Evolutionary conservation across 2,329 filamentous ascomycete genomes (phyloP).

Genomic region (Trichoderma brevicompactum): DNA sequence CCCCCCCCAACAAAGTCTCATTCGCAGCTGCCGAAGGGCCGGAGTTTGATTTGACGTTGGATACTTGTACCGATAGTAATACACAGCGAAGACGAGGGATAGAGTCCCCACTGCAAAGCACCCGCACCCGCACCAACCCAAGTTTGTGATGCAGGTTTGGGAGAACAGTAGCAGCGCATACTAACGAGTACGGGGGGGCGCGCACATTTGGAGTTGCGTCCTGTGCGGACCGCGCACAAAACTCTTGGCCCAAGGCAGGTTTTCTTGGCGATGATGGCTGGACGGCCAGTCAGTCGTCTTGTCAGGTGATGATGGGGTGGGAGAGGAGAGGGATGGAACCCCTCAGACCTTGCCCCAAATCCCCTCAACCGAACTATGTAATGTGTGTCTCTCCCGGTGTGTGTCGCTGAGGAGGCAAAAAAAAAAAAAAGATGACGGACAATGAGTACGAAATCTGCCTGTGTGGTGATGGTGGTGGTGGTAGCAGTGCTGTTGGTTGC

Average conservation of each 20-base stretch:
- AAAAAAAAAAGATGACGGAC: conserved; percentile 6
- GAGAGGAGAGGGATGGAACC: conserved; percentile 13
- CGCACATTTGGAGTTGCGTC: conserved; percentile 4
- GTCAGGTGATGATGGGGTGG: conserved; percentile 17
- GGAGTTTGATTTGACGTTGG: background rate
- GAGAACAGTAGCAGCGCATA: background rate
- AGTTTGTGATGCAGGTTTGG: background rate
- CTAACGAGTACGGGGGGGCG: background rate
- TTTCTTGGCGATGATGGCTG: background rate
- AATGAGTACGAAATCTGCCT: conserved; percentile 4
- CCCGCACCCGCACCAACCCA: conserved; percentile 8
- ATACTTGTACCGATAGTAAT: background rate
- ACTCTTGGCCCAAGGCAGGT: conserved; percentile 1
- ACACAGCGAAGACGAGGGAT: conserved; percentile 5
- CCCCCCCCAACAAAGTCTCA: background rate
- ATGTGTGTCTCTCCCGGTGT: background rate
- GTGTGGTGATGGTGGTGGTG: background rate
- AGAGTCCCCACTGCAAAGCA: background rate
- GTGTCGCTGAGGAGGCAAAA: conserved; percentile 16
- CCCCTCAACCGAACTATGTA: background rate
- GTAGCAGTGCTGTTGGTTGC: conserved; percentile 15
- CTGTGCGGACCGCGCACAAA: conserved; percentile 1
- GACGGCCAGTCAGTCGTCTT: background rate
- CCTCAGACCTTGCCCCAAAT: background rate
- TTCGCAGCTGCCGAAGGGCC: background rate